phyloP scores from a whole-genome alignment of 331 rosid species.

The Spiraea crenata region DNA sequence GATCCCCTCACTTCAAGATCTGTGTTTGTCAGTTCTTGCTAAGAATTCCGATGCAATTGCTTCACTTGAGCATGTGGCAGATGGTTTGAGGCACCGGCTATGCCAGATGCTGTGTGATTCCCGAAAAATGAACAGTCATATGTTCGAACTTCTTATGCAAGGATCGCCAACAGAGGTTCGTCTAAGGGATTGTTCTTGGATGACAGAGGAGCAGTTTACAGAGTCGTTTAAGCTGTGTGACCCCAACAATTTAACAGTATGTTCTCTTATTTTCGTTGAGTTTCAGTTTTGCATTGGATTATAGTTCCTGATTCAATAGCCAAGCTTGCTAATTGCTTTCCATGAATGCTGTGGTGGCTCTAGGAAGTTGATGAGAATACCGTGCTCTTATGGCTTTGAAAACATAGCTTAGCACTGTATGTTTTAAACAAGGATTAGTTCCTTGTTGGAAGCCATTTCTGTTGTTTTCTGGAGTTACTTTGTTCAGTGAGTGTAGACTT shows the following conservation, averaged over 20 bases:
- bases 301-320: neutral
- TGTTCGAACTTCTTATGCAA: constrained; percentile 49
- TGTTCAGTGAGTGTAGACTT: neutral
- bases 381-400: neutral
- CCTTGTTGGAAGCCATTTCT: neutral
- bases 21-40: constrained; percentile 49
- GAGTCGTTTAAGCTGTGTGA: constrained; percentile 45
- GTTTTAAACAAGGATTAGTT: neutral
- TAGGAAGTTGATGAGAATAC: neutral
- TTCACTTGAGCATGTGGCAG: constrained; percentile 66
- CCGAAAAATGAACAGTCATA: constrained; percentile 43
- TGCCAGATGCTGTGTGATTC: constrained; percentile 68
- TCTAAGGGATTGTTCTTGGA: constrained; percentile 78
- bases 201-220: constrained; percentile 63
- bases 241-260: constrained; percentile 53
- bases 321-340: neutral
- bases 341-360: neutral
- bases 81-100: constrained; percentile 56
- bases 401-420: neutral
- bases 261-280: constrained; percentile 13
- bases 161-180: constrained; percentile 74
- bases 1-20: constrained; percentile 61
- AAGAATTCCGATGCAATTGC: constrained; percentile 56
- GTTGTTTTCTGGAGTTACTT: neutral
- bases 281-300: constrained; percentile 4